These are phyloP conservation scores for Phaeotremella skinneri DNA, from an alignment of 768 basidiomycete genomes.

Conservation along the genomic window DNA sequence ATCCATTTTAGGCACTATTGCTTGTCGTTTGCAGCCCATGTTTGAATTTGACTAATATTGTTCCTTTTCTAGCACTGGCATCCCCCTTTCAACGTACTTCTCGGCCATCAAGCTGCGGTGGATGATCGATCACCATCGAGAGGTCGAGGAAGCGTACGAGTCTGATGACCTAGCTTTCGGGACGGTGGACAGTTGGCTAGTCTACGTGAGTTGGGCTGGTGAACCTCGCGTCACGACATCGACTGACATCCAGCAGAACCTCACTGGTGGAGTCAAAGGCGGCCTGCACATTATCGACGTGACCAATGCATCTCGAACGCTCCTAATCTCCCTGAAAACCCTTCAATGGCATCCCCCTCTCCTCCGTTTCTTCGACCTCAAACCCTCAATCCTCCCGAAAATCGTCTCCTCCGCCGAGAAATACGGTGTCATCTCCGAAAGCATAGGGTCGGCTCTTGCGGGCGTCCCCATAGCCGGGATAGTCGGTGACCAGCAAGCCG, in stretches of 20 bases:
- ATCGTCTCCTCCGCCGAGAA: conserved; percentile 90
- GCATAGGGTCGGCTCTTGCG: conserved; percentile 55
- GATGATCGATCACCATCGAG: conserved; percentile 85
- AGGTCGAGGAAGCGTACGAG: conserved; percentile 74
- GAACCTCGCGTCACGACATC: conserved; percentile 3
- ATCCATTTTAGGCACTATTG: no score
- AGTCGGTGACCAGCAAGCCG: conserved; percentile 97
- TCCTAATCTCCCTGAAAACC: conserved; percentile 77
- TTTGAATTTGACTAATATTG: no score
- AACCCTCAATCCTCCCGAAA: conserved; percentile 71
- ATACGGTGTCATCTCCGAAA: conserved; percentile 68
- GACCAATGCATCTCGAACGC: conserved; percentile 93
- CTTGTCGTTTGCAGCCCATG: no score
- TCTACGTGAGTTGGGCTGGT: conserved; percentile 67
- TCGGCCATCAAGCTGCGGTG: conserved; percentile 93
- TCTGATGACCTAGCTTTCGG: conserved; percentile 82
- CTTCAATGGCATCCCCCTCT: conserved; percentile 80
- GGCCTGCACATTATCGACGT: conserved; percentile 84
- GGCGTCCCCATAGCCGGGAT: conserved; percentile 86
- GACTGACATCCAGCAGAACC: conserved; percentile 59
- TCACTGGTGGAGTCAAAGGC: conserved; percentile 69
- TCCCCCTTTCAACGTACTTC: conserved; percentile 96
- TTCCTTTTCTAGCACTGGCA: conserved; percentile 66
- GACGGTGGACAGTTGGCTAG: conserved; percentile 95
- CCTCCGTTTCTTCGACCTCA: conserved; percentile 81